A percentile compares a stretch with the other conserved stretches of the same genome.
Conservation (phyloP, 2,329 filamentous ascomycete genomes). For the Calonectria honghensis region DNA sequence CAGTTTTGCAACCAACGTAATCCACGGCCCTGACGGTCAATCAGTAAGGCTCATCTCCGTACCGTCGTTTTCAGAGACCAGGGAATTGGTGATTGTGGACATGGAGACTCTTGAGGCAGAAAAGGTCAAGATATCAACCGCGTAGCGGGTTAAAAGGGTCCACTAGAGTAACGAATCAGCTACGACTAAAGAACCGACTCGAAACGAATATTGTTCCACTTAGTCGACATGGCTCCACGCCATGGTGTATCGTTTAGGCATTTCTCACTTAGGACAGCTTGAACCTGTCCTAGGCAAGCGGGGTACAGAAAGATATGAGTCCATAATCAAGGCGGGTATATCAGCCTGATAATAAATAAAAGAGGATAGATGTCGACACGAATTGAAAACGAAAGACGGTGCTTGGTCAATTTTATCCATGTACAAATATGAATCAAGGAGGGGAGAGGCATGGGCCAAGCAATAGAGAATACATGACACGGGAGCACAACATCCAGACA, state of each 20-base stretch:
- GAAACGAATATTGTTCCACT: background rate
- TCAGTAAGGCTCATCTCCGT: constrained; percentile 86
- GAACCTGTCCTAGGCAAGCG: background rate
- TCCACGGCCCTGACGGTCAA: constrained; percentile 81
- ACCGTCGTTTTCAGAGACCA: constrained; percentile 86
- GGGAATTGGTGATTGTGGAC: constrained; percentile 89
- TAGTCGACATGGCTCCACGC: background rate
- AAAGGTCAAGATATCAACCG: constrained; percentile 74
- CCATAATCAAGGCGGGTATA: background rate
- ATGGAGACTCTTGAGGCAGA: constrained; percentile 88
- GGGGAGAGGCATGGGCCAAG: background rate
- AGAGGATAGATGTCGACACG: background rate
- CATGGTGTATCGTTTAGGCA: background rate
- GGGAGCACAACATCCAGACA: background rate
- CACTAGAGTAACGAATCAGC: background rate
- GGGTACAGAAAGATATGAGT: background rate
- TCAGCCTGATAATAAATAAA: background rate
- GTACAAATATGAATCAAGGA: background rate
- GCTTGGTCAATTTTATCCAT: background rate
- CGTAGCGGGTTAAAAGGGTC: constrained; percentile 36
- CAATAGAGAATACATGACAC: background rate
- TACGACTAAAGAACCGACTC: background rate
- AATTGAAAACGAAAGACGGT: background rate
- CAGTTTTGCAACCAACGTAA: constrained; percentile 81
- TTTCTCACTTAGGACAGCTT: background rate